phyloP scores from a whole-genome alignment of 2,329 filamentous ascomycete genomes.

The Calonectria montana region DNA sequence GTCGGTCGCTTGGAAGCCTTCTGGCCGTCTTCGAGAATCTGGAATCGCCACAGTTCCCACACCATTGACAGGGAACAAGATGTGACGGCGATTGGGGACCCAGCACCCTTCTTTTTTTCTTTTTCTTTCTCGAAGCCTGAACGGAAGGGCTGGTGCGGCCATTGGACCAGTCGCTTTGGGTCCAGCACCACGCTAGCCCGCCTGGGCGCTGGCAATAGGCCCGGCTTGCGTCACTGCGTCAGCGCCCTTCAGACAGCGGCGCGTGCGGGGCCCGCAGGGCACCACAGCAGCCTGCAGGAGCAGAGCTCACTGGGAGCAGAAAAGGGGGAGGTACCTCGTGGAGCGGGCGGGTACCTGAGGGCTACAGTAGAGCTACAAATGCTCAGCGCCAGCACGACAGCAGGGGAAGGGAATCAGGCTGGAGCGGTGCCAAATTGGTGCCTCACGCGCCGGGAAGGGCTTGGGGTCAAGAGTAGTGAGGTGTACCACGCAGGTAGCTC shows the following conservation, averaged over 20 bases:
- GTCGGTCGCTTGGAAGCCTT: slow-evolving; percentile 40
- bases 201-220: background rate
- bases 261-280: slow-evolving; percentile 10
- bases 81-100: slow-evolving; percentile 31
- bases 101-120: slow-evolving; percentile 29
- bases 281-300: background rate
- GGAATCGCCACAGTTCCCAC: slow-evolving; percentile 36
- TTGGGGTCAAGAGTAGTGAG: background rate
- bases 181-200: background rate
- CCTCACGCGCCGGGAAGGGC: background rate
- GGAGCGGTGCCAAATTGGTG: slow-evolving; percentile 9
- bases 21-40: slow-evolving; percentile 45
- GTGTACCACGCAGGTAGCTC: slow-evolving; percentile 16
- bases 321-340: background rate
- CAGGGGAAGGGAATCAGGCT: slow-evolving; percentile 14
- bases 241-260: slow-evolving; percentile 11
- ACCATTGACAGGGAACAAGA: slow-evolving; percentile 31
- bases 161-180: slow-evolving; percentile 9
- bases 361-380: slow-evolving; percentile 18
- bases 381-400: background rate
- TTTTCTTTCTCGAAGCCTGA: slow-evolving; percentile 39
- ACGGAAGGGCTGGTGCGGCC: slow-evolving; percentile 32
- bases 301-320: background rate
- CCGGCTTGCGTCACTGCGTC: slow-evolving; percentile 13
- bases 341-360: slow-evolving; percentile 12